These are phyloP conservation scores for Myotisia sp. DNA, from an alignment of 2,329 filamentous ascomycete genomes.

Conservation along the genomic window DNA sequence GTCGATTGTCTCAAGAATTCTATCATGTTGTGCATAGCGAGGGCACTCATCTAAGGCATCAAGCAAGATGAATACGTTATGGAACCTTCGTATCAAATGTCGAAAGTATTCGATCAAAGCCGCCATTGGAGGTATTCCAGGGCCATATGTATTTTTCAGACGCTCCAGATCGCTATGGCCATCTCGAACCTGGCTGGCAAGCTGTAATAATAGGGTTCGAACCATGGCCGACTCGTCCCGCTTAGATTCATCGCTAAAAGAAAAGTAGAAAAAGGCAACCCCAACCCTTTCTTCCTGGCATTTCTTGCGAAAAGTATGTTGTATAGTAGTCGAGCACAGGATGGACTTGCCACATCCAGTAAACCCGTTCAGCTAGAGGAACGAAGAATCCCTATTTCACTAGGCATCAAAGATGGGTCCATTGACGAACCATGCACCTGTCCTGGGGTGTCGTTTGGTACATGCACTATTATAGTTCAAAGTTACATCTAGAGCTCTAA, in stretches of 20 bases:
- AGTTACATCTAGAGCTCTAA: slow-evolving; percentile 25
- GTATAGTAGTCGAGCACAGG: slow-evolving; percentile 20
- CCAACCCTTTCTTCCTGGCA: slow-evolving; percentile 9
- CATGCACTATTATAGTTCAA: slow-evolving; percentile 22
- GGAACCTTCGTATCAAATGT: slow-evolving; percentile 7
- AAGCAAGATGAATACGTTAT: slow-evolving; percentile 13
- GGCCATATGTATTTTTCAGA: slow-evolving; percentile 8
- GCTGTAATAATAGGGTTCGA: slow-evolving; percentile 17
- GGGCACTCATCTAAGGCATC: slow-evolving; percentile 16
- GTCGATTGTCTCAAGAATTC: slow-evolving; percentile 10
- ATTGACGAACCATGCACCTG: slow-evolving; percentile 22
- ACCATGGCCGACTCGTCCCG: slow-evolving; percentile 15
- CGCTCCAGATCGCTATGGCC: slow-evolving; percentile 11
- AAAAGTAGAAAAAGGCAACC: slow-evolving; percentile 19
- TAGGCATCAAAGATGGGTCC: slow-evolving; percentile 15
- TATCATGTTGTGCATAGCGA: slow-evolving; percentile 4
- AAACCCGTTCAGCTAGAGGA: slow-evolving; percentile 20
- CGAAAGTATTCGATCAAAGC: slow-evolving; percentile 11
- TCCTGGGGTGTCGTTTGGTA: slow-evolving; percentile 21
- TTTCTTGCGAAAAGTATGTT: slow-evolving; percentile 12
- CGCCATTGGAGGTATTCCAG: slow-evolving; percentile 8
- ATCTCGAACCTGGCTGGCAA: slow-evolving; percentile 8
- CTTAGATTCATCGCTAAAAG: slow-evolving; percentile 18
- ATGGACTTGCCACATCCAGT: slow-evolving; percentile 23
- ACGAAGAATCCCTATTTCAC: slow-evolving; percentile 16